Conservation (phyloP, 257 asterid species). For the Verbascum thapsus region DNA sequence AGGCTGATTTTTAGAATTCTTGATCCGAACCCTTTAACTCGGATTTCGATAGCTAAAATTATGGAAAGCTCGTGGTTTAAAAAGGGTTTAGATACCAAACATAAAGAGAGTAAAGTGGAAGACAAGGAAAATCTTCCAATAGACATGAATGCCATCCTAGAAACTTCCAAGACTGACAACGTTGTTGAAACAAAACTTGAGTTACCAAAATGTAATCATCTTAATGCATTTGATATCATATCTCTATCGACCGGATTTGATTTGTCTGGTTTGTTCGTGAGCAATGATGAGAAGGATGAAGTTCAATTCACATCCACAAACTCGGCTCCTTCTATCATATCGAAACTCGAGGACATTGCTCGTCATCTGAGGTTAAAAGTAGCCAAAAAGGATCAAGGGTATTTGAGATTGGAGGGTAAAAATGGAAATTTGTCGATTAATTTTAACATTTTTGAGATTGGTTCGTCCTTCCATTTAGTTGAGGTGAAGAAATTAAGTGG, state of each 20-base stretch:
- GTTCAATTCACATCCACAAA: constrained; percentile 56
- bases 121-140: constrained; percentile 28
- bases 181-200: constrained; percentile 30
- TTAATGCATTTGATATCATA: constrained; percentile 77
- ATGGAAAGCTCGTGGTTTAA: constrained; percentile 72
- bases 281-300: constrained; percentile 62
- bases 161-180: constrained; percentile 16
- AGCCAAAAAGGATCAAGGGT: constrained; percentile 55
- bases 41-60: constrained; percentile 55
- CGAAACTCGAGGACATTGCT: constrained; percentile 63
- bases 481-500: constrained; percentile 69
- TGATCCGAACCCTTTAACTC: constrained; percentile 65
- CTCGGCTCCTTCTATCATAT: constrained; percentile 43
- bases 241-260: constrained; percentile 81
- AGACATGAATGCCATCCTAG: constrained; percentile 20
- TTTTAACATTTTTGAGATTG: constrained; percentile 51
- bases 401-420: constrained; percentile 48
- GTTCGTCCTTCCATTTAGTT: constrained; percentile 54
- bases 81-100: constrained; percentile 42
- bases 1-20: constrained; percentile 58
- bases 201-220: constrained; percentile 36
- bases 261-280: constrained; percentile 73
- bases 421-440: constrained; percentile 44
- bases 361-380: constrained; percentile 39
- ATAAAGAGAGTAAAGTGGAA: constrained; percentile 6